Evolutionary conservation across 2,329 filamentous ascomycete species (phyloP), one percentile per base, ranked within the genome.

Genomic region (Colletotrichum sp.): DNA sequence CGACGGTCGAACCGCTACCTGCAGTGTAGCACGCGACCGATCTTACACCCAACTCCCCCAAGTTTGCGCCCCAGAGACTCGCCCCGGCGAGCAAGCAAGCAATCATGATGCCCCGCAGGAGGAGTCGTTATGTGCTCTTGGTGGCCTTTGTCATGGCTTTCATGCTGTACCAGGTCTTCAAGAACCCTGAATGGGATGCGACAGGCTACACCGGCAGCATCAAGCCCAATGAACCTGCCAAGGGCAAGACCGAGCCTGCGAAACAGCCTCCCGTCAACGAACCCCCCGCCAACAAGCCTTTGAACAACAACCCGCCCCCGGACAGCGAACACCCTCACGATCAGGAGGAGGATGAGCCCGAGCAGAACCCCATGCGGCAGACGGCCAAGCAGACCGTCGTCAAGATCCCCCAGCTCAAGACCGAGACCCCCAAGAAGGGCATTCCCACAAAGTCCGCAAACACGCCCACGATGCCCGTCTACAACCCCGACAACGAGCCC

Each of bases 121-220:
- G 92, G 81, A 93, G 93, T 80, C 90, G 92, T 75, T 86, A 92
- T 73, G 92, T 93, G 77, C 82, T 91, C 39, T 81, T 91, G 76
- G 89, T 89, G 79, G 88, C 91, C 71, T 83, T 90, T 77, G 82
- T 92, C 72, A 83, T 91, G 66, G 83, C 92, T 66, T 85, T 93
- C 76, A 86, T 91, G 68, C 83, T 92, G 68, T 90, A 90, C 80
- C 89, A 89, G 75, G 83, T 88, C 72, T 83, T 85, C 52, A 83
- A 85, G 72, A 88, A 85, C 77, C 85, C 86, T 34, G 78, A 78
- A 36, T 85, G 84, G 84, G 79, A 83, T 52, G 78, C 79, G 48
- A 59, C 70, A 64, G 55, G 72, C 39, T 67, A 57, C 59, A 70
- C 60, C 16, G 66, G 69, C 68, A 71, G 64, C 26, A 68, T 66